phyloP scores from a whole-genome alignment of 768 basidiomycete genomes.

The Jaapia argillacea region DNA sequence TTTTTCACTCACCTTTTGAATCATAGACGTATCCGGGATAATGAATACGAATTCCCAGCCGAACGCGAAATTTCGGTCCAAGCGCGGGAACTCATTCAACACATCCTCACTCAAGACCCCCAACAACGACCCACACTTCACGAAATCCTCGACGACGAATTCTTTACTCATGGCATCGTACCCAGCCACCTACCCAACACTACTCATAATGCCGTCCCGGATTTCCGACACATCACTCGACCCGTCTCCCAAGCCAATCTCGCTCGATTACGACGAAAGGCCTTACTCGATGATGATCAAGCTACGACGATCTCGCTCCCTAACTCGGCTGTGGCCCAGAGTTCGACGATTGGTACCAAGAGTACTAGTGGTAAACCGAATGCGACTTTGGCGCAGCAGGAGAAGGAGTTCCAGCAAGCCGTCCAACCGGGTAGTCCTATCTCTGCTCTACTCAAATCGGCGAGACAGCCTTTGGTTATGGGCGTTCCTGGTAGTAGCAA shows the following conservation, averaged over 20 bases:
- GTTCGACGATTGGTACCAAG: slow-evolving; percentile 8
- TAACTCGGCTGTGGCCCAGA: slow-evolving; percentile 14
- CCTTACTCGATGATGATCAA: slow-evolving; percentile 57
- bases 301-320: slow-evolving; percentile 32
- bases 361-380: slow-evolving; percentile 20
- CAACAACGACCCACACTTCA: slow-evolving; percentile 73
- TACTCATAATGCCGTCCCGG: slow-evolving; percentile 66
- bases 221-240: slow-evolving; percentile 60
- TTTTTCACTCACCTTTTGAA: background rate
- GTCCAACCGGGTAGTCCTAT: slow-evolving; percentile 95
- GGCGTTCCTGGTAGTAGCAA: slow-evolving; percentile 30
- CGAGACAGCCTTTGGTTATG: slow-evolving; percentile 80
- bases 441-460: slow-evolving; percentile 81
- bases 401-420: slow-evolving; percentile 94
- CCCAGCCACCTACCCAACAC: slow-evolving; percentile 74
- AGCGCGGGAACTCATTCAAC: slow-evolving; percentile 67
- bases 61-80: slow-evolving; percentile 64
- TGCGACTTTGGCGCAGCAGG: slow-evolving; percentile 67
- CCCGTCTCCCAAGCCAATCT: slow-evolving; percentile 61
- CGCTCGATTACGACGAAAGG: slow-evolving; percentile 47
- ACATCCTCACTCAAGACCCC: slow-evolving; percentile 82
- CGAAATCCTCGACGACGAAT: slow-evolving; percentile 76
- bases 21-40: slow-evolving; percentile 80
- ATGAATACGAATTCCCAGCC: slow-evolving; percentile 85
- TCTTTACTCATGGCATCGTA: slow-evolving; percentile 75